phyloP scores from a whole-genome alignment of 2,329 filamentous ascomycete genomes.

The Cordyceps pruinosa region DNA sequence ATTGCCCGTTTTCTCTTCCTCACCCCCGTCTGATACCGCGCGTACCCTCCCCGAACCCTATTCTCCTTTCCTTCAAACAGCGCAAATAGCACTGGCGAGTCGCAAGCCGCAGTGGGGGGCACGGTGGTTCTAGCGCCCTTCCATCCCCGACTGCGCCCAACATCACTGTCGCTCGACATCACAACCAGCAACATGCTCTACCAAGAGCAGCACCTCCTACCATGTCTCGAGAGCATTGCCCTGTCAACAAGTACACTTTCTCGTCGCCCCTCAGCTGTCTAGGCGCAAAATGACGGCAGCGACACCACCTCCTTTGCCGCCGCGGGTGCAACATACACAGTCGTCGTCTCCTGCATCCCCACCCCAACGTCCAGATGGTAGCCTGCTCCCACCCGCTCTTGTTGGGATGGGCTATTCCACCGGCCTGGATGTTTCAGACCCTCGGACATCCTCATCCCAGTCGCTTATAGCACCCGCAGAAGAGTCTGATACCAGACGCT shows the following conservation, averaged over 20 bases:
- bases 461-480: slow-evolving; percentile 30
- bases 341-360: neutral
- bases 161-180: neutral
- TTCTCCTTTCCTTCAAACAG: neutral
- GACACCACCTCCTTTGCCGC: neutral
- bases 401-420: neutral
- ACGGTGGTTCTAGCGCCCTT: neutral
- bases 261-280: neutral
- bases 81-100: neutral
- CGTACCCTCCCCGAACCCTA: neutral
- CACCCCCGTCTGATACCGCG: neutral
- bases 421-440: slow-evolving; percentile 26
- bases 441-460: slow-evolving; percentile 43
- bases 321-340: neutral
- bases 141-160: neutral
- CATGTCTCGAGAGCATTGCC: neutral
- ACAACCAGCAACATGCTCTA: neutral
- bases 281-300: neutral
- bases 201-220: neutral
- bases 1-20: neutral
- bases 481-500: slow-evolving; percentile 34
- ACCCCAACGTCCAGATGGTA: neutral
- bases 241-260: neutral
- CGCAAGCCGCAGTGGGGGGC: neutral
- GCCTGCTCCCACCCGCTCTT: neutral